Evolutionary conservation across 208 protist genomes (phyloP).

Genomic region (Phytomonas sp.): DNA sequence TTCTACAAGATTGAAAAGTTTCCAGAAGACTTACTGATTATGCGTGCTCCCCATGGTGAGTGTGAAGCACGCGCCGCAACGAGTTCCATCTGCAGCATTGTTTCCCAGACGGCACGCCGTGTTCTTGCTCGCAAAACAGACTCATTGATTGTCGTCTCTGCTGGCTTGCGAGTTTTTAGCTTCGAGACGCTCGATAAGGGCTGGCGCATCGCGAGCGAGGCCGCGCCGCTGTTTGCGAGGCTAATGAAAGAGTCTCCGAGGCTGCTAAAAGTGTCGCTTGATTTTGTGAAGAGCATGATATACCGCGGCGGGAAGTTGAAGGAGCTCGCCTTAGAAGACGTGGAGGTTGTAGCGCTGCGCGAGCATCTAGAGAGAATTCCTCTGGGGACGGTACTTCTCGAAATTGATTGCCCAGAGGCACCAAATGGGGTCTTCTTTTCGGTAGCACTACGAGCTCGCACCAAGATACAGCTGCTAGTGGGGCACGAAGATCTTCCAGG

Average conservation of each 20-base stretch:
- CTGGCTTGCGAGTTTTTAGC: constrained; percentile 65
- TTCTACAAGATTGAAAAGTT: constrained; percentile 53
- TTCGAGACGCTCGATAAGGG: constrained; percentile 55
- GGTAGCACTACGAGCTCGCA: constrained; percentile 58
- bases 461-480: constrained; percentile 59
- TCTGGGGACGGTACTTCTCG: constrained; percentile 50
- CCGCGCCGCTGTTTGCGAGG: constrained; percentile 56
- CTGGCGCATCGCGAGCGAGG: constrained; percentile 73
- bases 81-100: constrained; percentile 52
- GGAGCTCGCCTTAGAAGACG: constrained; percentile 36
- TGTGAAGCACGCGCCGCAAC: constrained; percentile 43
- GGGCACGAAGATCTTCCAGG: constrained; percentile 80
- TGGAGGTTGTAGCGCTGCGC: constrained; percentile 40
- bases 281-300: constrained; percentile 46
- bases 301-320: constrained; percentile 51
- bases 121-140: constrained; percentile 62
- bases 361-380: constrained; percentile 30
- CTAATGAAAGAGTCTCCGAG: constrained; percentile 51
- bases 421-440: constrained; percentile 41
- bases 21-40: constrained; percentile 45
- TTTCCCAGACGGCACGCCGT: constrained; percentile 36
- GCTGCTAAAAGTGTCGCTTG: constrained; percentile 35
- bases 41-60: constrained; percentile 61
- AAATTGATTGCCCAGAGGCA: constrained; percentile 29
- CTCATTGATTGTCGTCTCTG: constrained; percentile 58